Conservation (phyloP, 257 asterid genomes). For the Plectranthus barbatus region DNA sequence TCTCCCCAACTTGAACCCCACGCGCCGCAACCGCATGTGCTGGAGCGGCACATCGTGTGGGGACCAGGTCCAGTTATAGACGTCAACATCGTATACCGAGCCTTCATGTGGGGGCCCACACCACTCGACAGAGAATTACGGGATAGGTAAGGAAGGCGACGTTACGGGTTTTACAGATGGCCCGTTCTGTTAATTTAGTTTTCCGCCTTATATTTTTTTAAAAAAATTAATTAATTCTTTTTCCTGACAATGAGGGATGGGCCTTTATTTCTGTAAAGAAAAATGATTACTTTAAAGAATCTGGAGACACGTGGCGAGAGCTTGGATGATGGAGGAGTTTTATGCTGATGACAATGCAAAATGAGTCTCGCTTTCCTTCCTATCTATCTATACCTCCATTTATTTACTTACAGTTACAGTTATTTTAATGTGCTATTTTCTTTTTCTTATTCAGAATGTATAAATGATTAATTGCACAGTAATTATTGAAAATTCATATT, state of each 20-base stretch:
- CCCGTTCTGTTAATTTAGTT: slow-evolving; percentile 13
- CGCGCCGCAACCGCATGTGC: neutral
- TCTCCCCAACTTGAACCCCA: neutral
- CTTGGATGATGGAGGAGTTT: neutral
- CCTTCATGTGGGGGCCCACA: slow-evolving; percentile 25
- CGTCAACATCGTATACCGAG: slow-evolving; percentile 20
- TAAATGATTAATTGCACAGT: too few relatives aligned
- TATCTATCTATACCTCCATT: neutral
- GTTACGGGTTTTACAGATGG: slow-evolving; percentile 1
- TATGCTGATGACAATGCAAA: neutral
- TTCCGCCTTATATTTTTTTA: neutral
- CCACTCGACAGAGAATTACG: slow-evolving; percentile 15
- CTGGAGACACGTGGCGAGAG: slow-evolving; percentile 7
- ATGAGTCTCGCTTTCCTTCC: neutral
- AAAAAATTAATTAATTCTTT: neutral
- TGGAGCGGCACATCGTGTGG: neutral
- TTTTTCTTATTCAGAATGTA: too few relatives aligned
- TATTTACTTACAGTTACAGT: too few relatives aligned
- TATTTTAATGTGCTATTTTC: neutral
- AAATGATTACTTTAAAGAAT: neutral
- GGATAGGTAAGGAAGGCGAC: slow-evolving; percentile 14
- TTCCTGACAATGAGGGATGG: neutral
- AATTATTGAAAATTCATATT: too few relatives aligned
- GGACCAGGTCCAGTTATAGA: slow-evolving; percentile 19
- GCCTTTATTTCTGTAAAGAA: neutral